Evolutionary conservation across 352 stramenopile genomes (phyloP), one percentile per base, ranked within the genome.

Genomic region (Peronospora farinosa): DNA sequence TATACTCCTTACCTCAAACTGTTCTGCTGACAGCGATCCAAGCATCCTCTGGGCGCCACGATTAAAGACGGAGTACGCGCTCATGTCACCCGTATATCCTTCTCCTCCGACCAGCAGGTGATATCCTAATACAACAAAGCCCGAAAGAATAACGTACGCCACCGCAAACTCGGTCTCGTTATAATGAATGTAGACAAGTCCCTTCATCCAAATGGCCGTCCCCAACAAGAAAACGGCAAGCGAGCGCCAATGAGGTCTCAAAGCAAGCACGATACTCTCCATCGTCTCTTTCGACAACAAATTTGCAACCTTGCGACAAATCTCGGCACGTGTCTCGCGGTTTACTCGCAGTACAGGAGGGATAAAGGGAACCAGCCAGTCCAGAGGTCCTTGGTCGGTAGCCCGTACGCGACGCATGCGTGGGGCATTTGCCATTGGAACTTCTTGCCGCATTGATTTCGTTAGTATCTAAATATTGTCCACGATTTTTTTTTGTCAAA

Each of bases 11-110:
- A 86, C 78, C 78, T 92, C 82, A 49, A 92, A 90, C 48, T 92
- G 78, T 33, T 92, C 82, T 25, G 77, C 81, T 10, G 82, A 89
- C 15, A 92, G 62, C 5, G 78, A 88, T 4, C 82, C 82, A 46
- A 89, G 47, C 74, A 92, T 85, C 47, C 82, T 75, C 41, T 76
- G 67, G 9, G 65, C 59, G 12, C 72, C 69, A 17, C 63, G 68
- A 54, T 92, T 92, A 47, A 92, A 92, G 15, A 92, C 73, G 19
- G 82, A 92, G 54, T 92, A 92, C 2, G 82, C 79, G 47, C 82
- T 92, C 12, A 90, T 58, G 4, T 60, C 63, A 25, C 61, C 56
- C 0, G 25, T 27, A 5, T 47, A 58, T 15, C 39, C 28, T 8
- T 63, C 51, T 3, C 47, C 53, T 35, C 52, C 62, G 12, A 55